Evolutionary conservation across 192 early-diverging fungal genomes (phyloP).

Genomic region (Geosiphon pyriformis): DNA sequence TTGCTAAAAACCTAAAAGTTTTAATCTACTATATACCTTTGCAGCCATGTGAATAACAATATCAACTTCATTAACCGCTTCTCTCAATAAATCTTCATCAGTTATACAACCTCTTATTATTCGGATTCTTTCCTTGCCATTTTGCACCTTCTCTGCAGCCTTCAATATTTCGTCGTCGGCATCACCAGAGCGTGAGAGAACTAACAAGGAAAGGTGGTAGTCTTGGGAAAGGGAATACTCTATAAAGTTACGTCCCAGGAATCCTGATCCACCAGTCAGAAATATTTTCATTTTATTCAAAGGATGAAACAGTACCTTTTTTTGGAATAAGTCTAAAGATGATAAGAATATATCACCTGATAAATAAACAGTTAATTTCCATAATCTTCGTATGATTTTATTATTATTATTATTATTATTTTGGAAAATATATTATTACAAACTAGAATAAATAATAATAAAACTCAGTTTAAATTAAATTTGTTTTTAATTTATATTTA

Average conservation of each 20-base stretch:
- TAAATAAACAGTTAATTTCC: too few relatives aligned
- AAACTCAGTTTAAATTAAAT: too few relatives aligned
- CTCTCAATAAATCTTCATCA: constrained; percentile 13
- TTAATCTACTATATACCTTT: not conserved
- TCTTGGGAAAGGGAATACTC: constrained; percentile 1
- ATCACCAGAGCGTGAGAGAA: constrained; percentile 5
- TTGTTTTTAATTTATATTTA: too few relatives aligned
- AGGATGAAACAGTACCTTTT: too few relatives aligned
- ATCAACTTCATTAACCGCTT: constrained; percentile 4
- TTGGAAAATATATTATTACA: too few relatives aligned
- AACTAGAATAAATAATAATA: too few relatives aligned
- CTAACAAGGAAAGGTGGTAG: not conserved
- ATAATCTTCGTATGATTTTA: too few relatives aligned
- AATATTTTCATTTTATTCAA: constrained; percentile 25
- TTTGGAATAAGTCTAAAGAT: too few relatives aligned
- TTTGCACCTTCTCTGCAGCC: not conserved
- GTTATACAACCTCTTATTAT: constrained; percentile 16
- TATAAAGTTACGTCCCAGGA: constrained; percentile 19
- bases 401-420: too few relatives aligned
- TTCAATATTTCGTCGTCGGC: constrained; percentile 9
- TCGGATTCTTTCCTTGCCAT: constrained; percentile 2
- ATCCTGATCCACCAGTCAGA: constrained; percentile 17
- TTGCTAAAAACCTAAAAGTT: not conserved
- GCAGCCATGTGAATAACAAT: constrained; percentile 17
- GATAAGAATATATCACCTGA: too few relatives aligned